Evolutionary conservation across 805 yeast genomes (phyloP).

Genomic region (Lachancea dasiensis): DNA sequence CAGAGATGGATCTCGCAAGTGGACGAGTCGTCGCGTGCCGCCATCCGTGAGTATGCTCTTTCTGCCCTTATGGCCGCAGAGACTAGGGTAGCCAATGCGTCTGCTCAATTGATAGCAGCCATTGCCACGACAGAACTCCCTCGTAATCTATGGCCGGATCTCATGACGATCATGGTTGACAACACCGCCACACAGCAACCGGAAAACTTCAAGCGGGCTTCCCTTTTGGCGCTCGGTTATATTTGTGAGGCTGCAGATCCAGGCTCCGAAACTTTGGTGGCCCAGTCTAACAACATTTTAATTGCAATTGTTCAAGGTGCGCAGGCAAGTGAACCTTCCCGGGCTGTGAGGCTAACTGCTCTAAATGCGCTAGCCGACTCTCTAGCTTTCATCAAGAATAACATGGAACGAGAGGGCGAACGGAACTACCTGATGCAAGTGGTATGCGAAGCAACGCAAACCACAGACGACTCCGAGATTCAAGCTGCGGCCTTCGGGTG

Average conservation of each 20-base stretch:
- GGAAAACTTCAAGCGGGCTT: conserved; percentile 75
- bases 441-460: conserved; percentile 98
- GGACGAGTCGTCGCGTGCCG: conserved; percentile 47
- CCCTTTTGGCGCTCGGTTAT: conserved; percentile 85
- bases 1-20: conserved; percentile 66
- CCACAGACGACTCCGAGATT: conserved; percentile 59
- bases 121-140: conserved; percentile 96
- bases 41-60: conserved; percentile 62
- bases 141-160: conserved; percentile 77
- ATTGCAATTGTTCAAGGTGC: conserved; percentile 98
- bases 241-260: conserved; percentile 95
- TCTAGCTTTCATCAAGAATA: conserved; percentile 77
- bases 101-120: conserved; percentile 93
- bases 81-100: conserved; percentile 72
- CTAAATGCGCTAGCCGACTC: conserved; percentile 88
- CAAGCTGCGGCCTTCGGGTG: conserved; percentile 97
- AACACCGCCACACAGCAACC: conserved; percentile 78
- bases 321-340: conserved; percentile 69
- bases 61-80: conserved; percentile 58
- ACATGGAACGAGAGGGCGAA: conserved; percentile 91
- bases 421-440: conserved; percentile 97
- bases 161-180: conserved; percentile 76
- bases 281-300: conserved; percentile 85
- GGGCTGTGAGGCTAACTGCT: conserved; percentile 79
- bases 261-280: conserved; percentile 55